Evolutionary conservation across 2,329 filamentous ascomycete species (phyloP), one percentile per base, ranked within the genome.

Genomic region (Talaromyces sp.): DNA sequence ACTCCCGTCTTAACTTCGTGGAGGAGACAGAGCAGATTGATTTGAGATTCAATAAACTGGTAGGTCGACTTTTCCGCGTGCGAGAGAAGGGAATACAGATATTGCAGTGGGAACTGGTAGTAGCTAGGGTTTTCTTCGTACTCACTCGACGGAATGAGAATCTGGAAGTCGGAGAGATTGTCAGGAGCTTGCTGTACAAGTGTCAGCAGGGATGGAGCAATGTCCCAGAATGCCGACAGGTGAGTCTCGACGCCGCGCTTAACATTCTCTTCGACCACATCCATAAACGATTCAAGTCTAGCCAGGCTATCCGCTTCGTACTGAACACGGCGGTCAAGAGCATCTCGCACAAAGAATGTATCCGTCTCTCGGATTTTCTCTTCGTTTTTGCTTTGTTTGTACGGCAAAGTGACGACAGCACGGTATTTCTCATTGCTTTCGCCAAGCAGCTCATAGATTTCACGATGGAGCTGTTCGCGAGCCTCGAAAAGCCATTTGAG

Each of bases 401-500:
- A 97, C 0, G 93, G 92, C 4, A 87, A 85, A 8, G 95, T 78
- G 8, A 97, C 89, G 67, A 97, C 88, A 58, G 89, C 86, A 65
- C 89, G 87, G 74, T 96, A 97, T 35, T 91, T 88, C 61, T 92
- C 85, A 69, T 96, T 94, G 56, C 92, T 89, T 71, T 92, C 90
- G 21, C 87, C 88, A 35, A 96, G 84, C 11, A 97, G 79, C 67
- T 95, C 90, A 70, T 91, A 96, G 57, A 93, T 84, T 67, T 91
- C 89, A 50, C 90, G 87, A 76, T 97, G 88, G 9, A 97, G 81
- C 53, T 85, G 83, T 75, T 99, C 94, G n/a, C 92, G 87, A 0
- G 90, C 89, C 72, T 99, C 94, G 67, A 97, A 97, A 9, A 97
- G 86, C 92, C 94, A 97, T 70, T 97, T 99, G 14, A 97, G 81